A percentile compares a stretch with the other conserved stretches of the same genome.
Conservation (phyloP, 768 basidiomycete genomes). For the Pulveroboletus sp. region DNA sequence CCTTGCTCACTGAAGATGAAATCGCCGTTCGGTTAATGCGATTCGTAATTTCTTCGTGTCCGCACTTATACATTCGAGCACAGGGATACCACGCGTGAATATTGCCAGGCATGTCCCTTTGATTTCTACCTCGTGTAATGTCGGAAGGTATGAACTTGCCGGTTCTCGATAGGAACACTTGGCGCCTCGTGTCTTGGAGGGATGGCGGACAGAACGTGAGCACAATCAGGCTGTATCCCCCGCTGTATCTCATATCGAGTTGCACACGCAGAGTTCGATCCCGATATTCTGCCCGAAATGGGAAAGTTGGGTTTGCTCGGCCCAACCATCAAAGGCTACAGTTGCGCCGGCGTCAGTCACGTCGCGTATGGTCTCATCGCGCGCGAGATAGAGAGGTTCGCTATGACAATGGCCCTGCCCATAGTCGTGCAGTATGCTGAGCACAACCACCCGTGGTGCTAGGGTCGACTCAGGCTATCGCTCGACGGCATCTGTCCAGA, state of each 20-base stretch:
- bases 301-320: conserved; percentile 87
- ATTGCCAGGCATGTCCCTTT: conserved; percentile 60
- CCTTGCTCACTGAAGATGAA: conserved; percentile 85
- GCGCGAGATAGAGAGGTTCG: conserved; percentile 85
- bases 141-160: not conserved
- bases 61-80: not conserved
- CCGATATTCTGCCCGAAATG: conserved; percentile 80
- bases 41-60: conserved; percentile 9
- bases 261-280: conserved; percentile 60
- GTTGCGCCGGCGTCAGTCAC: conserved; percentile 86
- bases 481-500: conserved; percentile 92
- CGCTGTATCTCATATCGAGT: not conserved
- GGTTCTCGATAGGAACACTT: conserved; percentile 61
- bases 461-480: conserved; percentile 97
- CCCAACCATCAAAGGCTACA: conserved; percentile 89
- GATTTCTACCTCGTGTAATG: not conserved
- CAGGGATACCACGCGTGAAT: conserved; percentile 75
- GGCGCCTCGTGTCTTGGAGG: conserved; percentile 81
- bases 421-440: conserved; percentile 1
- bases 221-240: not conserved
- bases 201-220: conserved; percentile 82
- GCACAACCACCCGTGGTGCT: not conserved
- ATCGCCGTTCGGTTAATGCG: conserved; percentile 67
- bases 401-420: not conserved
- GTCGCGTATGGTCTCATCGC: conserved; percentile 95